Conservation (phyloP, 305 asterid species). For the Fraxinus sp. region DNA sequence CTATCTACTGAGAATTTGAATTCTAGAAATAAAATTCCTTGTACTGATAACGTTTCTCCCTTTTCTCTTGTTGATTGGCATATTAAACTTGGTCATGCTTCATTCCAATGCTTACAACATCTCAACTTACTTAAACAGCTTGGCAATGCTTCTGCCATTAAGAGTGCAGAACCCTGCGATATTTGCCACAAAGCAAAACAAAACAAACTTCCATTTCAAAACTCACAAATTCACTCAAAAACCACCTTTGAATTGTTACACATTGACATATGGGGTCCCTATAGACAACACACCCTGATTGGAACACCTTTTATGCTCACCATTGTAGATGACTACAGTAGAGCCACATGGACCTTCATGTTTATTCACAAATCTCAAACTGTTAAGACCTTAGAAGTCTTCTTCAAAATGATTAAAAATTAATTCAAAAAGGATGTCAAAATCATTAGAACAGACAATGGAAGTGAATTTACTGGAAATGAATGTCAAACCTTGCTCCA, state of each 20-base stretch:
- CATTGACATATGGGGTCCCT: neutral
- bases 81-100: neutral
- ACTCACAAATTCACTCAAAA: neutral
- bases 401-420: neutral
- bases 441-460: neutral
- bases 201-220: neutral
- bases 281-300: neutral
- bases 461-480: neutral
- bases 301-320: neutral
- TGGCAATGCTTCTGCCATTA: neutral
- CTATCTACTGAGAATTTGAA: no score
- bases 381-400: neutral
- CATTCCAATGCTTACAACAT: neutral
- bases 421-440: neutral
- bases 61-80: neutral
- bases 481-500: no score
- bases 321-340: neutral
- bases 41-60: neutral
- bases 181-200: neutral
- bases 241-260: neutral
- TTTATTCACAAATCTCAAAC: neutral
- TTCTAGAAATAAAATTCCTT: no score
- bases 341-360: neutral
- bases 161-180: neutral
- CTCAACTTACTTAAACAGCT: neutral